Evolutionary conservation across 2,329 filamentous ascomycete species (phyloP).

Genomic region (Trichoderma polysporum): DNA sequence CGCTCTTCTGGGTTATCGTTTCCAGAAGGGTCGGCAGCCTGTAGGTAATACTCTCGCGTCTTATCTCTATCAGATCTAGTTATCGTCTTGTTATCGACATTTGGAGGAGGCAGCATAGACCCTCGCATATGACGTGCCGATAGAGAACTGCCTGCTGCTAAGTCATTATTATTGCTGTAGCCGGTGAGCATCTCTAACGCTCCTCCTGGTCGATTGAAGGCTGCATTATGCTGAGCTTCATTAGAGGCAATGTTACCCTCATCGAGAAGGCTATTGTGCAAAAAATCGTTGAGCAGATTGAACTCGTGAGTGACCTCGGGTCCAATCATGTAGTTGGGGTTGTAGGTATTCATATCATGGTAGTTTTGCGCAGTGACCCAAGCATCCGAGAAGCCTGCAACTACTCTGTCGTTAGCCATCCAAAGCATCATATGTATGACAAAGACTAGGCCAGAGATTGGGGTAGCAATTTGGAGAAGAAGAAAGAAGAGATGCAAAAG

Average conservation of each 20-base stretch:
- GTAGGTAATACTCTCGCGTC: conserved; percentile 90
- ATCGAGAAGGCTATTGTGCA: conserved; percentile 88
- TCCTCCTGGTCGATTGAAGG: conserved; percentile 40
- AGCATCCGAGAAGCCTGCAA: conserved; percentile 76
- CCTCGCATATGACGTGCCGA: conserved; percentile 30
- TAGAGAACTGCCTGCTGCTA: conserved; percentile 27
- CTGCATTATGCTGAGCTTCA: conserved; percentile 53
- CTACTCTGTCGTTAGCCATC: conserved; percentile 43
- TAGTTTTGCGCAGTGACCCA: conserved; percentile 80
- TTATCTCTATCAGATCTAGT: conserved; percentile 68
- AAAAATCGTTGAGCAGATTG: conserved; percentile 92
- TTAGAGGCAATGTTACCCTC: conserved; percentile 72
- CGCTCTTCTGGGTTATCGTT: conserved; percentile 84
- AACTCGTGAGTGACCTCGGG: conserved; percentile 96
- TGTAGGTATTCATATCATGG: conserved; percentile 91
- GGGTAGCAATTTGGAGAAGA: background rate
- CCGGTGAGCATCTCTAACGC: conserved; percentile 50
- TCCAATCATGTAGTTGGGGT: conserved; percentile 89
- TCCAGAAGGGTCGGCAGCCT: conserved; percentile 90
- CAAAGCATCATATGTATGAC: background rate
- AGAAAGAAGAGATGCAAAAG: background rate
- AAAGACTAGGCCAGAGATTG: background rate
- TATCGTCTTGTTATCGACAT: conserved; percentile 51
- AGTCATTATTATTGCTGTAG: conserved; percentile 43
- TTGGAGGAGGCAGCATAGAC: conserved; percentile 50